Percentiles rank a stretch among this genome's conserved stretches.
Conservation (phyloP, 1,139 yeast genomes). For the Protomyces pachydermus region DNA sequence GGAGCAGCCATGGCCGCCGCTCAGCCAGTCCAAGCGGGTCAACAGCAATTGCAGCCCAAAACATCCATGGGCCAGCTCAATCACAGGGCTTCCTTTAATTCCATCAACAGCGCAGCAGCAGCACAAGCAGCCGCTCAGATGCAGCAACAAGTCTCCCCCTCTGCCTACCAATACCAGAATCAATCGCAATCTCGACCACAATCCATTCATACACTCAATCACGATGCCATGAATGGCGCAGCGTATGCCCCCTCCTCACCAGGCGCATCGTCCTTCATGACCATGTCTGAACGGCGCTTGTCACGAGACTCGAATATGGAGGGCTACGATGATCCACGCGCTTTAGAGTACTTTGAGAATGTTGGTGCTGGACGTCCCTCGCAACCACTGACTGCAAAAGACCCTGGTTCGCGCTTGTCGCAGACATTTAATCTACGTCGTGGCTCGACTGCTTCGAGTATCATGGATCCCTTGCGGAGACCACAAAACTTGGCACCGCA, state of each 20-base stretch:
- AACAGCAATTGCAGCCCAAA: not conserved
- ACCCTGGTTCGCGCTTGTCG: constrained; percentile 14
- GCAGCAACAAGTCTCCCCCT: constrained; percentile 3
- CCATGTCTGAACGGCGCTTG: constrained; percentile 24
- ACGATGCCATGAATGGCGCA: constrained; percentile 7
- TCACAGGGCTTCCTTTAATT: constrained; percentile 9
- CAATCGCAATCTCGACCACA: constrained; percentile 23
- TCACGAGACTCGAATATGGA: constrained; percentile 25
- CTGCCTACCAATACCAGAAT: constrained; percentile 6
- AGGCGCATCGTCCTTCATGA: constrained; percentile 24
- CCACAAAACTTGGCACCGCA: constrained; percentile 25
- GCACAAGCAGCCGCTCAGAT: constrained; percentile 4
- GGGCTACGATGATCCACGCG: constrained; percentile 20
- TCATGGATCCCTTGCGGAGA: constrained; percentile 18
- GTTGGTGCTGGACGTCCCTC: not conserved
- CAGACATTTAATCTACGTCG: constrained; percentile 17
- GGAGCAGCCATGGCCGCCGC: not conserved
- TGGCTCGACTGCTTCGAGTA: constrained; percentile 22
- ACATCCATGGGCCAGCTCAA: constrained; percentile 4
- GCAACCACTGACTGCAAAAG: constrained; percentile 9
- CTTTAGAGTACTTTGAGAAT: not conserved
- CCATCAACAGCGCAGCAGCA: constrained; percentile 3
- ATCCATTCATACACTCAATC: constrained; percentile 11
- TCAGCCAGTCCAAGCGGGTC: not conserved
- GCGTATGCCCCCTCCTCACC: constrained; percentile 20